phyloP scores from a whole-genome alignment of 352 stramenopile genomes.

The Phytophthora pini region DNA sequence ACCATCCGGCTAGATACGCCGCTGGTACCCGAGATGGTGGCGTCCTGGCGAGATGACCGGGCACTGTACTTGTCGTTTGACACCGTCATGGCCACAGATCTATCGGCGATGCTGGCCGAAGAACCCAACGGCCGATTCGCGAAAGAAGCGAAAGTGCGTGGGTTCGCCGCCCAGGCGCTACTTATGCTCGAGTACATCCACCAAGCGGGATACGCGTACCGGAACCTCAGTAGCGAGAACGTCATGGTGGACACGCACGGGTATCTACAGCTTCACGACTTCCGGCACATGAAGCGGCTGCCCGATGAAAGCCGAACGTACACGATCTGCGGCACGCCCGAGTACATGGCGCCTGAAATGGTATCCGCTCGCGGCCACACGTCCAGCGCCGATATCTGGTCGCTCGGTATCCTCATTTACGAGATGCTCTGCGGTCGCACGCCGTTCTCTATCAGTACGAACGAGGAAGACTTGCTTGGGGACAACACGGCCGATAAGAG shows the following conservation, averaged over 20 bases:
- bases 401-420: constrained; percentile 86
- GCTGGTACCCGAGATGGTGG: constrained; percentile 73
- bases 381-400: constrained; percentile 84
- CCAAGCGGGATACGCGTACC: constrained; percentile 79
- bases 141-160: constrained; percentile 56
- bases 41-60: constrained; percentile 81
- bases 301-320: constrained; percentile 84
- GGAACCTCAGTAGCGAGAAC: constrained; percentile 88
- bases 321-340: constrained; percentile 88
- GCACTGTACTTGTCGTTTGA: constrained; percentile 86
- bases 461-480: constrained; percentile 4
- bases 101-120: constrained; percentile 66
- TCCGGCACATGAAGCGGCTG: constrained; percentile 86
- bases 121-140: constrained; percentile 57
- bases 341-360: constrained; percentile 92
- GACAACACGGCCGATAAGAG: constrained; percentile 50
- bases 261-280: constrained; percentile 88
- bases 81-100: constrained; percentile 68
- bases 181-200: constrained; percentile 89
- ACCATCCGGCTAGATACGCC: constrained; percentile 76
- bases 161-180: constrained; percentile 75
- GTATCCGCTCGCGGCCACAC: constrained; percentile 84
- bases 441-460: constrained; percentile 60
- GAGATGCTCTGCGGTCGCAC: constrained; percentile 88
- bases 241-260: constrained; percentile 82